Percentiles rank a stretch among this genome's conserved stretches.
Evolutionary conservation across 257 asterid genomes (phyloP).

Genomic region (Plectranthus barbatus): DNA sequence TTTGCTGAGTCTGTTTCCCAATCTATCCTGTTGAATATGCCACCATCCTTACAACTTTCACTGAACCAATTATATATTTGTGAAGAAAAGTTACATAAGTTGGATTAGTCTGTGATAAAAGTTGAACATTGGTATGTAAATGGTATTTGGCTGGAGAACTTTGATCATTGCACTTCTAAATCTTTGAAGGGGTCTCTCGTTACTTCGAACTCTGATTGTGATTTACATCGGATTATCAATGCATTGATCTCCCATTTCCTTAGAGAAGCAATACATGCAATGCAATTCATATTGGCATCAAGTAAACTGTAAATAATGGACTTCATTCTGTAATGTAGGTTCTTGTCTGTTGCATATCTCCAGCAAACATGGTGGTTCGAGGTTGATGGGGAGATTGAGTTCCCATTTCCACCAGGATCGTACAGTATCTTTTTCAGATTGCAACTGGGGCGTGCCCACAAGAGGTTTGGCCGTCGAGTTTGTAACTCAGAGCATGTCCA

Average conservation of each 20-base stretch:
- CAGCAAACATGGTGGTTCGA: conserved; percentile 99
- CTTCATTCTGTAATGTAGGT: conserved; percentile 30
- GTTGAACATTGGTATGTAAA: not conserved
- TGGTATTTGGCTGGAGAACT: not conserved
- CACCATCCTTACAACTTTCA: too few relatives aligned
- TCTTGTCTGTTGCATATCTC: conserved; percentile 69
- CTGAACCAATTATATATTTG: too few relatives aligned
- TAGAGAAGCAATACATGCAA: too few relatives aligned
- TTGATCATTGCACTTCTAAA: too few relatives aligned
- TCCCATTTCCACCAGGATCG: conserved; percentile 73
- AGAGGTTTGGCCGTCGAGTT: conserved; percentile 58
- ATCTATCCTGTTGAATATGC: too few relatives aligned
- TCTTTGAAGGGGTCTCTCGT: not conserved
- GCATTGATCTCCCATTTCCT: too few relatives aligned
- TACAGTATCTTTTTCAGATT: conserved; percentile 76
- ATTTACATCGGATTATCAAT: not conserved
- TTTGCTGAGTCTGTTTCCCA: too few relatives aligned
- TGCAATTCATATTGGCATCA: too few relatives aligned
- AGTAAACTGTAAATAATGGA: not conserved
- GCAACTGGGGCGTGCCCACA: conserved; percentile 59
- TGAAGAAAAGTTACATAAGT: too few relatives aligned
- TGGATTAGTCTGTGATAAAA: too few relatives aligned
- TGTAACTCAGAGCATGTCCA: conserved; percentile 71
- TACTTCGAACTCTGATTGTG: not conserved
- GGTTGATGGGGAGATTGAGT: conserved; percentile 76